Base-by-base conservation (phyloP, 1,284 basidiomycete genomes). In the Apiotrichum siamense region DNA sequence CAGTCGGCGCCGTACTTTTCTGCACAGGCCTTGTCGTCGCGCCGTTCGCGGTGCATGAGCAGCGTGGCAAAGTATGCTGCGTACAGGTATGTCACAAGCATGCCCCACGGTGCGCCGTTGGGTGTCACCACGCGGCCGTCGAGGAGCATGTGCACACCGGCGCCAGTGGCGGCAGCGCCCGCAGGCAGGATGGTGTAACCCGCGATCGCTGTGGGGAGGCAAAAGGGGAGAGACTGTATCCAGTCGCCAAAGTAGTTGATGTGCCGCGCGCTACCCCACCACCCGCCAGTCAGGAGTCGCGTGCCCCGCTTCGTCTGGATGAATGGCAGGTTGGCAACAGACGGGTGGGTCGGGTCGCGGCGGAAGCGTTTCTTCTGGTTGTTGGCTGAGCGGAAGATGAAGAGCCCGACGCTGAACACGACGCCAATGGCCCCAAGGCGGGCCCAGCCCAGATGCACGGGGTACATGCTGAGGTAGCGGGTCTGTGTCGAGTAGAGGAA, bases 191-290 rank as follows among this genome's bases (percentile, higher is more conserved):
- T 50, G 1, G 26, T 23, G 29, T 50, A 50, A 1, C 48, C 48
- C 3, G 48, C 48, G 4, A 50, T 1, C 6, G 35, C 48, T 1
- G 47, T 49, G 10, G 47, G 47, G 9, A 49, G 40, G 18, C 47
- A 49, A 27, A 49, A 49, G 3, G 47, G 47, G 10, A 49, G 33
- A 3, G 47, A 42, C 32, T 49, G 47, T n/a, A 49, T 35, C 47
- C 47, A 49, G 40, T 49, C 47, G 13, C 47, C 47, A n/a, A 49
- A 42, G 32, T 49, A 49, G 47, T 49, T 49, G 47, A 49, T 49
- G 33, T 43, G 47, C 9, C 47, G 39, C n/a, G 47, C 21, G 3
- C 27, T 31, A 13, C 47, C 47, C 47, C 47, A 49, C 47, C 47
- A 49, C 3, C 47, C 47, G 32, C 47, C 47, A 7, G 47, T 43